Evolutionary conservation across 257 asterid genomes (phyloP).

Genomic region (Solanum chmielewskii): DNA sequence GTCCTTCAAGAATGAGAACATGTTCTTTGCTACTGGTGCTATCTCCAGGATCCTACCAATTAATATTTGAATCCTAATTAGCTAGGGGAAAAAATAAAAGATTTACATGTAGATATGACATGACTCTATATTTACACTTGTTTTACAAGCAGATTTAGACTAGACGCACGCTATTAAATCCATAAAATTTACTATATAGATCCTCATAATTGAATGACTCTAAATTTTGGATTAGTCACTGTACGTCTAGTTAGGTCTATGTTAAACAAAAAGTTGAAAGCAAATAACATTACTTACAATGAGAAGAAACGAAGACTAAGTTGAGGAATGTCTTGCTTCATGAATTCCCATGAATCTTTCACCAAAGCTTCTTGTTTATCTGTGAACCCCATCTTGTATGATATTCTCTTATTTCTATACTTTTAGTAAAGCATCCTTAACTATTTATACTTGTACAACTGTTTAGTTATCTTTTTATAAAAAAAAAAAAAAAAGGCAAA

Average conservation of each 20-base stretch:
- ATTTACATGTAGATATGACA: too few relatives aligned
- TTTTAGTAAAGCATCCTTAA: conserved; percentile 25
- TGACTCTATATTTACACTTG: not conserved
- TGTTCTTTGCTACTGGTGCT: conserved; percentile 48
- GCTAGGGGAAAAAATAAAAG: not conserved
- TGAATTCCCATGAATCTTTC: conserved; percentile 57
- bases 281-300: conserved; percentile 12
- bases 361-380: conserved; percentile 56
- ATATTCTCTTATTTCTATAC: conserved; percentile 5
- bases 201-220: not conserved
- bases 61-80: not conserved
- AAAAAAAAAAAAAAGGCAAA: too few relatives aligned
- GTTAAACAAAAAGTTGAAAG: not conserved
- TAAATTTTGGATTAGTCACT: too few relatives aligned
- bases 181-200: not conserved
- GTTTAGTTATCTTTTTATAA: not conserved
- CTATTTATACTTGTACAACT: not conserved
- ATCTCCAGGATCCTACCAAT: conserved; percentile 43
- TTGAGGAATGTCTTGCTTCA: conserved; percentile 38
- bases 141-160: not conserved
- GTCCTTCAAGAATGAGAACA: conserved; percentile 59
- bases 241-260: not conserved
- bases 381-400: conserved; percentile 23
- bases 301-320: conserved; percentile 58
- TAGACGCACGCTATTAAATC: not conserved